Conservation (phyloP, 1,284 basidiomycete species). For the Mycena sp. region DNA sequence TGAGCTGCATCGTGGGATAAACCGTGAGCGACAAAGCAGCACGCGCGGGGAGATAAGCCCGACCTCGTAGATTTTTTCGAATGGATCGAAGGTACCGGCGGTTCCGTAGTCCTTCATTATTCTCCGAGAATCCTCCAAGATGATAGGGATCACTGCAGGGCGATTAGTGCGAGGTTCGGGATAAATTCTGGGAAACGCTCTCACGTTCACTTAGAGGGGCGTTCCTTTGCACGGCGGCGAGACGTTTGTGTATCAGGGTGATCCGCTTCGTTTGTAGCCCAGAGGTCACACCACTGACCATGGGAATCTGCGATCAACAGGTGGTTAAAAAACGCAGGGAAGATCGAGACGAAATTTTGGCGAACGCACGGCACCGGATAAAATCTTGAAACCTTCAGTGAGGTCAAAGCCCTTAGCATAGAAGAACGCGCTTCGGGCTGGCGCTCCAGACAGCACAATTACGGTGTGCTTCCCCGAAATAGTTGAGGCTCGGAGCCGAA, state of each 20-base stretch:
- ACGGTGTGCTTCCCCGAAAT: constrained; percentile 62
- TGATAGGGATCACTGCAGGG: constrained; percentile 63
- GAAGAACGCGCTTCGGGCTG: constrained; percentile 74
- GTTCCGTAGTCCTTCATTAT: constrained; percentile 69
- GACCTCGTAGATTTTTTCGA: constrained; percentile 75
- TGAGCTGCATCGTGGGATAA: constrained; percentile 52
- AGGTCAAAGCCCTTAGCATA: constrained; percentile 73
- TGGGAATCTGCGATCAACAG: constrained; percentile 66
- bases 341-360: constrained; percentile 3
- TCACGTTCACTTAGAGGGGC: constrained; percentile 65
- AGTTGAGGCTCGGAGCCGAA: constrained; percentile 25
- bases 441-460: constrained; percentile 76
- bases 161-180: neutral
- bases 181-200: constrained; percentile 35
- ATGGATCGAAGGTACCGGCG: constrained; percentile 72
- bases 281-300: constrained; percentile 77
- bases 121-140: constrained; percentile 69
- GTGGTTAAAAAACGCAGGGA: constrained; percentile 15
- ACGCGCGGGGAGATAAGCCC: constrained; percentile 32
- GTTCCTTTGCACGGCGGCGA: constrained; percentile 66
- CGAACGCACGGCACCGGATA: constrained; percentile 73
- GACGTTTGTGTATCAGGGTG: constrained; percentile 73
- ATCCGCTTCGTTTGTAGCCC: constrained; percentile 68
- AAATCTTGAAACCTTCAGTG: constrained; percentile 77
- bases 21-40: constrained; percentile 8